phyloP scores from a whole-genome alignment of 2,329 filamentous ascomycete genomes.

The Xylaria sp. region DNA sequence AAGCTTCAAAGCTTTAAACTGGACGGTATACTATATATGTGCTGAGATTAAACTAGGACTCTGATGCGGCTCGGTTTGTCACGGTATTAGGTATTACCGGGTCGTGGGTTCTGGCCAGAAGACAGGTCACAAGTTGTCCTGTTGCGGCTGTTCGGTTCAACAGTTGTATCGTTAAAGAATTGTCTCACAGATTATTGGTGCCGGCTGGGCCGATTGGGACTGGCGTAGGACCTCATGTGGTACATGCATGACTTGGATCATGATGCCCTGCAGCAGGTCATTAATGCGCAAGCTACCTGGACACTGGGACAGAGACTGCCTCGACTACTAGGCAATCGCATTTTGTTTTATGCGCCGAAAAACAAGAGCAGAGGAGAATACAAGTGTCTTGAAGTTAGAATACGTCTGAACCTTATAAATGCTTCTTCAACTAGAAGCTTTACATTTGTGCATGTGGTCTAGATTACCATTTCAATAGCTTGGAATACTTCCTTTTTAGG shows the following conservation, averaged over 20 bases:
- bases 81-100: constrained; percentile 21
- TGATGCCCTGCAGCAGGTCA: constrained; percentile 10
- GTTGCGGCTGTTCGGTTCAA: constrained; percentile 14
- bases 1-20: neutral
- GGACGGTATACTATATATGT: neutral
- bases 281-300: constrained; percentile 2
- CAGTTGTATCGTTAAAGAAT: constrained; percentile 20
- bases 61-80: constrained; percentile 15
- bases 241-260: constrained; percentile 11
- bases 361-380: neutral
- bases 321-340: neutral
- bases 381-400: neutral
- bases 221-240: constrained; percentile 26
- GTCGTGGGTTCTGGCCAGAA: neutral
- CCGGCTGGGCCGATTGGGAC: constrained; percentile 22
- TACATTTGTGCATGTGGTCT: constrained; percentile 8
- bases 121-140: constrained; percentile 20
- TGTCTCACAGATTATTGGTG: constrained; percentile 9
- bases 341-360: neutral
- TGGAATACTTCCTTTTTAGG: constrained; percentile 21
- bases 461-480: neutral
- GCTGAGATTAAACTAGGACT: neutral
- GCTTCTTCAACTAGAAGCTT: neutral
- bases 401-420: neutral
- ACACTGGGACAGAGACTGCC: neutral